Evolutionary conservation across 225 moss, liverwort and hornwort genomes (phyloP), one percentile per base, ranked within the genome.

Genomic region (Marchantia polymorpha): DNA sequence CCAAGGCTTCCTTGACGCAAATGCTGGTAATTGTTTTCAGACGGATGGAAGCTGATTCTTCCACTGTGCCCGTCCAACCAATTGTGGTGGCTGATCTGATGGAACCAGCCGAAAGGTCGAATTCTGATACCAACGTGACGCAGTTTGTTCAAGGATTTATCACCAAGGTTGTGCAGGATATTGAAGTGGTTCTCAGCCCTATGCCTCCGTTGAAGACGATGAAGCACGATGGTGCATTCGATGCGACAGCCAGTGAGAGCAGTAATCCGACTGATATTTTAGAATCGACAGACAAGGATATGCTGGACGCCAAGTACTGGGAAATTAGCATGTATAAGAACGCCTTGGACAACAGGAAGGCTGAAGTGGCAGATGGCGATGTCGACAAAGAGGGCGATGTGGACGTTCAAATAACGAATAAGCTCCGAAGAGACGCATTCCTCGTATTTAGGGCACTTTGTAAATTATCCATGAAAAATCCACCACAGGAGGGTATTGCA

Each of bases 11-110:
- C 27, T 90, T 99, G 55, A 99, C 99, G 25, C 99, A 99, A 87
- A 99, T 99, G 99, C 85, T 99, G 78, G 99, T 99, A 50, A 99
- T 99, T 75, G 99, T 99, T 30, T 99, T 99, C 83, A 93, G 93
- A 85, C 90, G 99, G 53, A 99, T 99, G 99, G 99, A 99, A 91
- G 99, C 99, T 66, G 99, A 99, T 87, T 99, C 99, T 48, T 95
- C 99, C 17, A 94, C 90, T 69, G 92, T 99, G 78, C 89, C 85
- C 27, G 99, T 99, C 56, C 92, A 92, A 76, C 93, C 99, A 69
- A 99, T 99, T 79, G 95, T 95, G 74, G 95, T 99, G 74, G 99
- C 99, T 63, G 99, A 99, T 84, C 90, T 99, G 81, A 99, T 99
- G 99, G 99, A 99, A 83, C 99, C 99, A 78, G 95, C 95, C 69